Evolutionary conservation across 352 stramenopile species (phyloP), one percentile per base, ranked within the genome.

Genomic region (Phytopythium boreale): DNA sequence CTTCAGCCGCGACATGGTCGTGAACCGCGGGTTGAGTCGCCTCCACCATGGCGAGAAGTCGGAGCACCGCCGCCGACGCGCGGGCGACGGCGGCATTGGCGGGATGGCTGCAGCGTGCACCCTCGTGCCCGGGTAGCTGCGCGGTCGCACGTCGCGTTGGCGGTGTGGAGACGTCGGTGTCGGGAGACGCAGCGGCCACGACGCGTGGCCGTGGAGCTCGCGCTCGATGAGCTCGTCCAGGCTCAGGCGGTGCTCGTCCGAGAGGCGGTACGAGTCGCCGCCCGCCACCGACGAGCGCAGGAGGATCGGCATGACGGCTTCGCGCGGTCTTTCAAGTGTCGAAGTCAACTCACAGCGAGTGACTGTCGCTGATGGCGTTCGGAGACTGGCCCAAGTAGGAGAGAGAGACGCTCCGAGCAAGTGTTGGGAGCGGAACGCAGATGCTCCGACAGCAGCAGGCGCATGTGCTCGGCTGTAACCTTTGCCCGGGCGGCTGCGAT

Each of bases 171-270:
- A 39, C 26, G 31, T 22, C 50, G 50, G 22, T 5, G 27, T n/a
- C 15, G 26, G 26, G 15, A 37, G 50, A 24, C 50, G 50, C 22
- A 56, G 50, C 22, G 27, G 17, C 50, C 50, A 56, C 4, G 49
- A 10, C 10, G 49, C 15, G 49, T 34, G 49, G 27, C 50, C 50
- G 31, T 31, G 50, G 4, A 41, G 14, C 50, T 56, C 50, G 50
- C 50, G 50, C 26, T 56, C 50, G 31, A 56, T 26, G 26, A 56
- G 17, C 2, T 20, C 50, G 50, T 56, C 50, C 50, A 56, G 31
- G 7, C 12, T 24, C 27, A 8, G 10, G 22, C 22, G 26, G 27
- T 27, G 15, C 15, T 56, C 50, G 15, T 56, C 50, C 10, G 50
- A 56, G 1, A 56, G 50, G 22, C 50, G 50, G 15, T 22, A 56